Evolutionary conservation across 2,329 filamentous ascomycete species (phyloP), one percentile per base, ranked within the genome.

Genomic region (Apiospora malaysiana): DNA sequence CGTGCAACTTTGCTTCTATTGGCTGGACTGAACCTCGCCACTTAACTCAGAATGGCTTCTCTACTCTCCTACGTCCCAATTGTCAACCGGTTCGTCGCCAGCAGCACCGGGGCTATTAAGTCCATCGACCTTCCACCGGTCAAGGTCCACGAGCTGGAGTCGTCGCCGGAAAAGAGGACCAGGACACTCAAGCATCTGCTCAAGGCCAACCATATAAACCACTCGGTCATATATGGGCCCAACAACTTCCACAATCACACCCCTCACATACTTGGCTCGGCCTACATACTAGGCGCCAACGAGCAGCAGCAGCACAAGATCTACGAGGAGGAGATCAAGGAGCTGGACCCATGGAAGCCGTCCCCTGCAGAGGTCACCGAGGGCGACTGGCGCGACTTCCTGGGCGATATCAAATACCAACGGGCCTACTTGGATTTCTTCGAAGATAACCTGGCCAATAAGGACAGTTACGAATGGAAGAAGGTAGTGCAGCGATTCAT

Each of bases 361-460:
- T 94, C 95, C 1, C 96, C 96, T 0, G 90, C 91, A 5, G 96
- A 99, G 82, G 89, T 99, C 68, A 89, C 90, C 23, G 87, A 91
- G 73, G 87, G 92, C 70, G 96, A 99, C 79, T 99, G 96, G 95
- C 87, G 91, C 73, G 92, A 95, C 71, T 96, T 90, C 76, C 81
- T 98, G 43, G 95, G 95, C 27, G 90, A 94, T 79, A 88, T 87
- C 76, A 89, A 85, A 73, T 98, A 97, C 78, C 94, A 99, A 81
- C 89, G 95, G 72, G 95, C 94, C 0, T 99, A 92, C 78, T 86
- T 99, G 70, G 95, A 99, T 80, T 98, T 96, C 79, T 98, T 97
- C 78, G 96, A 99, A 80, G 96, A 99, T 79, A 90, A 94, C 77
- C 85, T 98, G 42, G 94, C 93, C 3, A 83, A 89, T 80, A 83